Base-by-base conservation (phyloP, 2,329 filamentous ascomycete genomes). In the Ceratocystis smalleyi region DNA sequence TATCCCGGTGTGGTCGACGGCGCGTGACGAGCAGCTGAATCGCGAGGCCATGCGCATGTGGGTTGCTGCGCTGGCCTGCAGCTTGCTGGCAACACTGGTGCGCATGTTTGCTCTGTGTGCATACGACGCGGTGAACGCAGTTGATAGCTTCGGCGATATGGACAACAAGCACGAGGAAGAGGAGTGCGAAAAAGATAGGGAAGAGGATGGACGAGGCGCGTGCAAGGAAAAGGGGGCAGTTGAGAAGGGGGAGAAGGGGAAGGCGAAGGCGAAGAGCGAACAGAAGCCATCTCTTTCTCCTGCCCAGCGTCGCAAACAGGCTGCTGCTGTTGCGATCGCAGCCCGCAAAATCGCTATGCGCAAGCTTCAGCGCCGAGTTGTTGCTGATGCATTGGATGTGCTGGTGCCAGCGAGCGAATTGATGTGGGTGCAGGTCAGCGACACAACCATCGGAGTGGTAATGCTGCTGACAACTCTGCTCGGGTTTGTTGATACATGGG, bases 11-110 rank as follows among this genome's bases (percentile, higher is more conserved):
- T 68, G 83, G 67, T 79, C 78, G 0, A 69, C 78, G 0, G 78
- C 77, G 45, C 70, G 75, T 72, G 78, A 78, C 17, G 69, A 69
- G n/a, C 69, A 67, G 30, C 69, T 87, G 3, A 76, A 82, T 57
- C 67, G 79, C 24, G 84, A 89, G 73, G 82, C 81, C 0, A 83
- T 87, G 73, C 79, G 83, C 62, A 84, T 87, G 72, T 91, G 87
- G 87, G 81, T 89, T 68, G 81, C 84, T 47, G 79, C 80, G 0
- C 74, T 89, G 24, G 74, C 74, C 10, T 79, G 80, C 65, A 81
- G 79, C 0, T 73, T 82, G 0, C 51, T 79, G 2, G 69, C 76
- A 27, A 74, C 76, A 1, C 35, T 77, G 40, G 68, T 81, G 66
- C 73, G 76, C 67, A 70, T 82, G 47, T 65, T 74, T n/a, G 72